These are phyloP conservation scores for Trichoderma orchidacearum DNA, from an alignment of 495 filamentous ascomycete species.

Conservation along the genomic window DNA sequence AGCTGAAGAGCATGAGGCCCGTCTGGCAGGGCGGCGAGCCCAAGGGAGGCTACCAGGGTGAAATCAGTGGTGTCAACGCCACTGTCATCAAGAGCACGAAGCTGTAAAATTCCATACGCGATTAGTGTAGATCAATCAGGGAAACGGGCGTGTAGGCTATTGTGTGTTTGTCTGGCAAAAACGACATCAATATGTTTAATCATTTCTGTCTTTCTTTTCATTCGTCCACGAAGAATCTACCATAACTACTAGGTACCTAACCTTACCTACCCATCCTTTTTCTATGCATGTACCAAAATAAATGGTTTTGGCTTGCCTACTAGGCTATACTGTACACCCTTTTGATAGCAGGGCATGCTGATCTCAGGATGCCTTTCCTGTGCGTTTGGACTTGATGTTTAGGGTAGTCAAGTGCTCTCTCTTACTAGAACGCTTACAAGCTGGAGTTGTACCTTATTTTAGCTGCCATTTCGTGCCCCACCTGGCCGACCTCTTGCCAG, in stretches of 20 bases:
- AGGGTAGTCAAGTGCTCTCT: background rate
- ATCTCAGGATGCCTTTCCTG: background rate
- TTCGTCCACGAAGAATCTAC: no score
- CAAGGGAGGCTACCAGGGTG: slow-evolving; percentile 78
- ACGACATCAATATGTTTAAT: no score
- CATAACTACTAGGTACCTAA: no score
- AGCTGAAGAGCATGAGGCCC: slow-evolving; percentile 68
- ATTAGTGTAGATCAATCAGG: background rate
- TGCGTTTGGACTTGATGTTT: background rate
- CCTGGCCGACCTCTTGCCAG: background rate
- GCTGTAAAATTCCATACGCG: slow-evolving; percentile 32
- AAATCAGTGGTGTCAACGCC: slow-evolving; percentile 90
- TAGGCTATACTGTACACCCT: no score
- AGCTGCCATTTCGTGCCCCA: background rate
- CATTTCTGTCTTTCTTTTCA: no score
- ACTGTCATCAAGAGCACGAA: slow-evolving; percentile 87
- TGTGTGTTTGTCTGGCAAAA: no score
- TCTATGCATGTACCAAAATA: no score
- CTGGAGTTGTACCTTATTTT: background rate
- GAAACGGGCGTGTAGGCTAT: background rate
- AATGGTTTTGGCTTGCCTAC: no score
- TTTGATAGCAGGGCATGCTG: background rate
- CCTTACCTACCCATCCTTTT: no score
- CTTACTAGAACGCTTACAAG: background rate
- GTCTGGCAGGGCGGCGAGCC: slow-evolving; percentile 82